These are phyloP conservation scores for Cokeromyces recurvatus DNA, from an alignment of 371 early-diverging fungal species.

Conservation along the genomic window DNA sequence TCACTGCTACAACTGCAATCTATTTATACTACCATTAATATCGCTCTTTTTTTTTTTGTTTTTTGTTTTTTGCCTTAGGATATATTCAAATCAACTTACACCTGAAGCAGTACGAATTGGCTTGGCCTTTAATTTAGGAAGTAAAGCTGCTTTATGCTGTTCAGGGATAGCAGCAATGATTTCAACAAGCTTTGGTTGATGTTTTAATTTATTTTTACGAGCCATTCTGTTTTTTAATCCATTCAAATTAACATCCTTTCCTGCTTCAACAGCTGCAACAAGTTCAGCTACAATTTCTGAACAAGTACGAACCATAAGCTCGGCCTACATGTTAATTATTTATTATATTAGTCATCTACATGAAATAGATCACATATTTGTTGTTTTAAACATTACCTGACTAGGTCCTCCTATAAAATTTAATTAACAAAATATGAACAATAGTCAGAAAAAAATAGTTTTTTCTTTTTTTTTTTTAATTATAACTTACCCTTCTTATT, in stretches of 20 bases:
- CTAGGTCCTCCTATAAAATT: not conserved
- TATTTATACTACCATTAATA: constrained; percentile 18
- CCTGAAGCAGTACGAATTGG: constrained; percentile 99
- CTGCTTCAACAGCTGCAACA: constrained; percentile 61
- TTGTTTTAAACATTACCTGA: too few relatives aligned
- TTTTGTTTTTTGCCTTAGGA: not conserved
- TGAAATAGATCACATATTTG: too few relatives aligned
- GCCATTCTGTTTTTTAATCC: constrained; percentile 76
- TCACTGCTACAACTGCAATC: constrained; percentile 99
- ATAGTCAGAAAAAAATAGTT: not conserved
- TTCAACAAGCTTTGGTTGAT: constrained; percentile 97
- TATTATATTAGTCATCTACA: too few relatives aligned
- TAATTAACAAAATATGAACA: too few relatives aligned
- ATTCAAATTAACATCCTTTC: constrained; percentile 86
- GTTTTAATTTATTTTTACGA: constrained; percentile 72
- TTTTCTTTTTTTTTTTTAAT: not conserved
- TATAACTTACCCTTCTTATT: constrained; percentile 25
- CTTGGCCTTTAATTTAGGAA: constrained; percentile 93
- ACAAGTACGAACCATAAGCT: constrained; percentile 80
- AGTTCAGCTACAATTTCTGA: constrained; percentile 91
- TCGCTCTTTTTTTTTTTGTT: not conserved
- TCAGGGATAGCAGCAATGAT: constrained; percentile 99
- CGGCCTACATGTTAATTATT: constrained; percentile 39
- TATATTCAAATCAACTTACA: constrained; percentile 41
- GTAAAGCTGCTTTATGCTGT: constrained; percentile 79